These are phyloP conservation scores for Alternaria alternata DNA, from an alignment of 2,329 filamentous ascomycete species.

Conservation along the genomic window DNA sequence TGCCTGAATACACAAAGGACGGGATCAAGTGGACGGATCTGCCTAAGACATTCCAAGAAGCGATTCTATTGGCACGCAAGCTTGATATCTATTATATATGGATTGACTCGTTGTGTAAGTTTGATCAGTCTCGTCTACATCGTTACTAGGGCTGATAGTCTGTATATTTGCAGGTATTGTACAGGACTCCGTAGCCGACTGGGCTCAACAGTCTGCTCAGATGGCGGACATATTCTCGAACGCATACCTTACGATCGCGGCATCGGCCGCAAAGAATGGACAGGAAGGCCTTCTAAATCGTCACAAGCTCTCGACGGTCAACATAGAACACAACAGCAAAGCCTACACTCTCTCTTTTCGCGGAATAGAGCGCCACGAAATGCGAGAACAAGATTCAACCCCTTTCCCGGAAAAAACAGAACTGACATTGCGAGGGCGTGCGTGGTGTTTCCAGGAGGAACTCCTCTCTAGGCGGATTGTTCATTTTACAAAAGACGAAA, in stretches of 20 bases:
- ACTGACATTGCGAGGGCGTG: background rate
- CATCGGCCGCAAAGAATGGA: background rate
- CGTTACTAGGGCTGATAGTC: no score
- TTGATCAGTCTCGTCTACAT: no score
- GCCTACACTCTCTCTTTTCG: no score
- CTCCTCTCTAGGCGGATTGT: background rate
- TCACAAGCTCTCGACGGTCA: no score
- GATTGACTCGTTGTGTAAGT: background rate
- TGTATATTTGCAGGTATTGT: background rate
- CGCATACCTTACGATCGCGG: background rate
- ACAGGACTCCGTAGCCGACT: background rate
- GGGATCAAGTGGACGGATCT: background rate
- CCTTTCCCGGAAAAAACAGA: no score
- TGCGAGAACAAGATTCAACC: no score
- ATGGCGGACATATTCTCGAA: background rate
- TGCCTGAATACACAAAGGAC: background rate
- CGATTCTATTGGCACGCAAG: background rate
- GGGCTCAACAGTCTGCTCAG: background rate
- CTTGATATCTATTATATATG: background rate
- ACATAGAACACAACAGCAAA: no score
- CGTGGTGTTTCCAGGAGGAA: background rate
- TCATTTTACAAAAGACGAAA: background rate
- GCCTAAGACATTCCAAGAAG: background rate
- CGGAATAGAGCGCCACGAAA: no score
- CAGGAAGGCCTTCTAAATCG: no score